Base-by-base conservation (phyloP, 192 early-diverging fungal genomes). In the Geranomyces michiganensis region DNA sequence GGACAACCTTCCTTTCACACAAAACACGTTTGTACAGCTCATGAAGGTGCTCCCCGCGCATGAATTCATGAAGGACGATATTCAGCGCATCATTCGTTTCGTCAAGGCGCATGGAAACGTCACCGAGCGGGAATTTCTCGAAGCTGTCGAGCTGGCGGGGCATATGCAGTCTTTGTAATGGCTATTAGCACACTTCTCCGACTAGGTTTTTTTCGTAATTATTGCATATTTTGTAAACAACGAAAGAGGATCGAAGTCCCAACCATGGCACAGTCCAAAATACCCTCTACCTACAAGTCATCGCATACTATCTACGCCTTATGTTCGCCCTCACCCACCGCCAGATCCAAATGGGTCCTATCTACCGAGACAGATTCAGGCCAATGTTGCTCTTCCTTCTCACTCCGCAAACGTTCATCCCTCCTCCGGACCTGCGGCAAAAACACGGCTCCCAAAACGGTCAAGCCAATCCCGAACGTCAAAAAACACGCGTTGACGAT, bases 61-160 rank as follows among this genome's bases (percentile, higher is more conserved):
- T 48, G 82, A 85, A 32, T 87, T 87, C 63, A 79, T 75, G 55
- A 78, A 82, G 29, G 85, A 87, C 47, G 80, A 85, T 33, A 73
- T 87, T 7, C 85, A 87, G 62, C 71, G 84, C n/a, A 81, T 87
- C 33, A 76, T 87, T 55, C 75, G 84, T 9, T 87, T 87, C 64
- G 78, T 87, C 1, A 78, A 80, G 53, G 67, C 71, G 12, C 82
- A 82, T 33, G 81, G 68, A 55, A 77, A 59, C 48, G 87, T 87
- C 43, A 65, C 66, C 53, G 85, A 87, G 62, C 64, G 82, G 9
- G 85, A 86, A 29, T 86, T 77, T 55, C 44, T 86, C 43, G 84
- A 86, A 62, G 80, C 80, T 0, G 67, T 86, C 26, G 84, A 86
- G 71, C 21, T 78, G 64, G 63, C 81, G 14, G 73, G 74, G 4